phyloP scores from a whole-genome alignment of 2,329 filamentous ascomycete genomes.

The Aspergillus felis region DNA sequence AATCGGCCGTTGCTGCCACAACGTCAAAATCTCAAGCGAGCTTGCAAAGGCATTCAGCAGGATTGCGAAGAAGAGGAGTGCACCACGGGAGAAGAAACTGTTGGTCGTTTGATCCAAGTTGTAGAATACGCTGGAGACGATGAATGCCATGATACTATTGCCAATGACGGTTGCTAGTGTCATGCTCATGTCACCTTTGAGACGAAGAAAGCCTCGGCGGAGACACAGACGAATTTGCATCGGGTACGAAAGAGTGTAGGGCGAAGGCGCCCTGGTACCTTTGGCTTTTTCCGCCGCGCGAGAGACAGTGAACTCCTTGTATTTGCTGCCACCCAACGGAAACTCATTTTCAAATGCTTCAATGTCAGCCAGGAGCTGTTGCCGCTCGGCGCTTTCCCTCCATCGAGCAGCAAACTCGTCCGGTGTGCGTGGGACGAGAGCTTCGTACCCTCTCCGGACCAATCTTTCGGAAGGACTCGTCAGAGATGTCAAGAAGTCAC shows the following conservation, averaged over 20 bases:
- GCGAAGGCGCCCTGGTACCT: conserved; percentile 59
- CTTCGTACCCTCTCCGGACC: conserved; percentile 55
- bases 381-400: conserved; percentile 49
- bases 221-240: conserved; percentile 77
- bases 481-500: conserved; percentile 66
- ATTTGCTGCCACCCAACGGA: conserved; percentile 31
- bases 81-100: conserved; percentile 73
- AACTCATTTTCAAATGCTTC: conserved; percentile 35
- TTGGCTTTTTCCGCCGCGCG: conserved; percentile 40
- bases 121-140: conserved; percentile 75
- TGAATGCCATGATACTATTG: conserved; percentile 69
- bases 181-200: conserved; percentile 70
- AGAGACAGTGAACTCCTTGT: conserved; percentile 35
- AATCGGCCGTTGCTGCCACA: conserved; percentile 85
- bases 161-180: conserved; percentile 61
- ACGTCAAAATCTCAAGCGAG: conserved; percentile 73
- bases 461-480: conserved; percentile 60
- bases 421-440: conserved; percentile 60
- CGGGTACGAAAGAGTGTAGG: conserved; percentile 72
- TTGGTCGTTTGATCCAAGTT: conserved; percentile 61
- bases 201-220: conserved; percentile 70
- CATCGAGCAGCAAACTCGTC: conserved; percentile 62
- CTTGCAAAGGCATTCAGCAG: conserved; percentile 78
- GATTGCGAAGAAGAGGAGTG: conserved; percentile 78
- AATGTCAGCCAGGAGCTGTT: conserved; percentile 37